Evolutionary conservation across 1,139 yeast genomes (phyloP).

Genomic region (Geotrichum reessii): DNA sequence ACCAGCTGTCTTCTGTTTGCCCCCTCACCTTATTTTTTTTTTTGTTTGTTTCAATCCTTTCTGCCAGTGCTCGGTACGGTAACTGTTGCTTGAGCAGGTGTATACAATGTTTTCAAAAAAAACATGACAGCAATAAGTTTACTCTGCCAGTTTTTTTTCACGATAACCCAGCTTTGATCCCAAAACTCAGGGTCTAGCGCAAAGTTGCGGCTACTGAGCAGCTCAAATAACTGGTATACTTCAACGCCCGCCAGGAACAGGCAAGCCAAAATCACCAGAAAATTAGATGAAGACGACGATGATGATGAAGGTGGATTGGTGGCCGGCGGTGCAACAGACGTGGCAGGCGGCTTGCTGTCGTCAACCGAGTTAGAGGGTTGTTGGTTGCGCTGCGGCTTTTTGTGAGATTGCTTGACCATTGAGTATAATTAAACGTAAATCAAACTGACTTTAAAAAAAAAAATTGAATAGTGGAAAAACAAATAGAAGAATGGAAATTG

Average conservation of each 20-base stretch:
- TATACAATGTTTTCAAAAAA: neutral
- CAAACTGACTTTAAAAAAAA: no score
- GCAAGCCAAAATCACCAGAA: neutral
- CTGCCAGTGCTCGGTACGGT: no score
- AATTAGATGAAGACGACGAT: neutral
- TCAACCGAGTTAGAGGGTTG: no score
- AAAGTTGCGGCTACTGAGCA: neutral
- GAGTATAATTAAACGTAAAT: no score
- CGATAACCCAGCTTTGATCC: neutral
- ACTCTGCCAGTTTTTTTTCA: conserved; percentile 3
- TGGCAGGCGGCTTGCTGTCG: neutral
- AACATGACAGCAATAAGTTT: neutral
- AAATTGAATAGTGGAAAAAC: no score
- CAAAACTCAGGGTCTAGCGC: neutral
- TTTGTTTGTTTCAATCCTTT: no score
- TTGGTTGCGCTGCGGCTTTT: no score
- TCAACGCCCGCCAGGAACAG: neutral
- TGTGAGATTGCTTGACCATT: no score
- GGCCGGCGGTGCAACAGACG: neutral
- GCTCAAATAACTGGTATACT: neutral
- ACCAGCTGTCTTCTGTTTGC: no score
- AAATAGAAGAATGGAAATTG: no score
- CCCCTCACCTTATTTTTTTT: no score
- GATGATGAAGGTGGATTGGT: neutral
- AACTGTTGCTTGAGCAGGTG: neutral